Conservation (phyloP, 306 rosid genomes). For the Luffa aegyptiaca region DNA sequence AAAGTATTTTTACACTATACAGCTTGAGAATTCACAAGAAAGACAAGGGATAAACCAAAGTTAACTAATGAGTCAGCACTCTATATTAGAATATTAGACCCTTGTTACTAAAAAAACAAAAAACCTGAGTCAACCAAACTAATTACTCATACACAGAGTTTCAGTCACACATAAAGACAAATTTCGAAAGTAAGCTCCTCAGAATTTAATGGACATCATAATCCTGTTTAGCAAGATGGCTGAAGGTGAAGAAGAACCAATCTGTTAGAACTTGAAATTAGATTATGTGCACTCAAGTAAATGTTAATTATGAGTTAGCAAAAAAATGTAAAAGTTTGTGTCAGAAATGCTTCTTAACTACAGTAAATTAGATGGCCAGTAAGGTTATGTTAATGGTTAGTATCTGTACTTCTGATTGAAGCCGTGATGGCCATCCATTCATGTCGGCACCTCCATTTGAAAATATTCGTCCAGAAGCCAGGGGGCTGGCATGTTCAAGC, state of each 20-base stretch:
- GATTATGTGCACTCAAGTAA: constrained; percentile 45
- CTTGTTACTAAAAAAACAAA: background rate
- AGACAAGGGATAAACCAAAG: background rate
- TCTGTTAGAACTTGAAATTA: constrained; percentile 21
- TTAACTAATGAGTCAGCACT: background rate
- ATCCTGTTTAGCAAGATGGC: constrained; percentile 2
- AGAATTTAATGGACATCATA: background rate
- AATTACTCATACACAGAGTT: background rate
- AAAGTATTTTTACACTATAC: no score
- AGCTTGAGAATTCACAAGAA: no score
- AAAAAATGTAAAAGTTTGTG: constrained; percentile 46
- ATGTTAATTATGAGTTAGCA: constrained; percentile 61
- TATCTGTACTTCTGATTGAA: constrained; percentile 99
- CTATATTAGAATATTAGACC: constrained; percentile 6
- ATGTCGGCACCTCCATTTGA: constrained; percentile 83
- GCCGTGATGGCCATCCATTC: constrained; percentile 93
- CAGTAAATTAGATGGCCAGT: constrained; percentile 76
- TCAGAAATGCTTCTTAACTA: constrained; percentile 69
- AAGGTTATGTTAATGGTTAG: constrained; percentile 99
- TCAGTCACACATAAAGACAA: background rate
- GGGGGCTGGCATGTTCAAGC: constrained; percentile 98
- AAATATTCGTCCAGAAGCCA: constrained; percentile 93
- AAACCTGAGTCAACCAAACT: background rate
- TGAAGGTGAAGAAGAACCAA: constrained; percentile 2
- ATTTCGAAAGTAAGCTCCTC: background rate